Base-by-base conservation (phyloP, 2,329 filamentous ascomycete genomes). In the Blastomyces silverae region DNA sequence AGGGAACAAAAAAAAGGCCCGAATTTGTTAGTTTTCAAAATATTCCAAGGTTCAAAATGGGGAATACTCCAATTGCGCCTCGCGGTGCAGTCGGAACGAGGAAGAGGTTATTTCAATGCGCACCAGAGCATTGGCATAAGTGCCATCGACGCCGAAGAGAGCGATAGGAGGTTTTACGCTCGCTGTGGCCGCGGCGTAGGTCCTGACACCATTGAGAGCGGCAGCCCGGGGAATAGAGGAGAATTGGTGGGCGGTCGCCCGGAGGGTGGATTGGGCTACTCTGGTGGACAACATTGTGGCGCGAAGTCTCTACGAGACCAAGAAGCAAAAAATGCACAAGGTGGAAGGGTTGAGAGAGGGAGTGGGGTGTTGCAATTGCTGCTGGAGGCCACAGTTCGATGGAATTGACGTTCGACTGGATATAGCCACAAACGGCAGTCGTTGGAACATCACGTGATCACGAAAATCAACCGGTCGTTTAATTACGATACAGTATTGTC, bases 121-220 rank as follows among this genome's bases (percentile, higher is more conserved):
- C 93, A 99, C 94, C 88, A 99, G 85, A 83, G 94, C 94, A 82
- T 89, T 92, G 79, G 94, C 94, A 83, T 99, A 99, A 78, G 93
- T 97, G 80, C 94, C 94, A 81, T 97, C 94, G 77, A 99, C 83
- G 73, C 94, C 94, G 81, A 91, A 99, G 76, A 99, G 86, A 74
- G 92, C 86, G 77, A 97, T 84, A 72, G 94, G 94, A 74, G 93
- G 87, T 84, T 90, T 92, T 79, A 87, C 81, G 67, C 88, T 86
- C 78, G 86, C 81, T 74, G 83, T 78, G 72, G 86, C 78, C 74
- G 85, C 82, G 74, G 91, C 91, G 81, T 91, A 97, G 79, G 85
- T 86, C 79, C 92, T 89, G 79, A 86, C 81, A 68, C 75, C 74
- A 70, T 77, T 77, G 68, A 77, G 62, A 68, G 72, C 73, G 70